Evolutionary conservation across 768 basidiomycete genomes (phyloP).

Genomic region (Leccinum arenicola): DNA sequence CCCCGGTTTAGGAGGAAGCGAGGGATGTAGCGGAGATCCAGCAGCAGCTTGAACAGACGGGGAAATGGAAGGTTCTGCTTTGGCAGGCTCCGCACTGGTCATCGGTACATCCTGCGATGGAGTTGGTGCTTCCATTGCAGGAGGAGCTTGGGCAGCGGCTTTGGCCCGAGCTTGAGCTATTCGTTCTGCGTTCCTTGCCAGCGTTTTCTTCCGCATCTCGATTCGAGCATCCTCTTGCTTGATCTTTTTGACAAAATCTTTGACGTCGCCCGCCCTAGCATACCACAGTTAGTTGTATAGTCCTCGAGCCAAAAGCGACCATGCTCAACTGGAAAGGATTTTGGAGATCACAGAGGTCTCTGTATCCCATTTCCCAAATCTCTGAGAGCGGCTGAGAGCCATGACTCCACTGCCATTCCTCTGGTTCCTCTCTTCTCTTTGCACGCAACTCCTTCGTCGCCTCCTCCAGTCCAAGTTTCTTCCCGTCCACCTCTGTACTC

Average conservation of each 20-base stretch:
- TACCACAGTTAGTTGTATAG: constrained; percentile 2
- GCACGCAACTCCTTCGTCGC: constrained; percentile 51
- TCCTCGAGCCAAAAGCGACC: constrained; percentile 1
- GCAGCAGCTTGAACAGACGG: constrained; percentile 13
- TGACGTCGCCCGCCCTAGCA: constrained; percentile 66
- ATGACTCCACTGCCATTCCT: constrained; percentile 61
- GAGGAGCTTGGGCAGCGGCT: constrained; percentile 25
- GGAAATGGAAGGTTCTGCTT: constrained; percentile 13
- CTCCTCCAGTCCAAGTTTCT: constrained; percentile 57
- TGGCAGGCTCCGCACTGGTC: constrained; percentile 16
- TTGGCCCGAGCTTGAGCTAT: constrained; percentile 43
- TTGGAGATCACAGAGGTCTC: constrained; percentile 58
- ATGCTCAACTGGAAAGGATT: constrained; percentile 61
- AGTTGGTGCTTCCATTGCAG: constrained; percentile 20
- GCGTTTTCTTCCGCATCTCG: constrained; percentile 43
- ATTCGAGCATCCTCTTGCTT: constrained; percentile 66
- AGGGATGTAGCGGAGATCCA: constrained; percentile 58
- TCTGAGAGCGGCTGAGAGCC: constrained; percentile 74
- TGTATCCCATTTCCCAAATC: constrained; percentile 82
- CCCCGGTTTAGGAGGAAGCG: constrained; percentile 70
- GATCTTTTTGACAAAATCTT: constrained; percentile 70
- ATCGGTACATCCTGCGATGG: constrained; percentile 19
- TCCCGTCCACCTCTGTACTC: constrained; percentile 45
- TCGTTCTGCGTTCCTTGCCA: constrained; percentile 37
- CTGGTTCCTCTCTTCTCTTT: constrained; percentile 55